Percentiles rank a stretch among this genome's conserved stretches.
Evolutionary conservation across 306 rosid genomes (phyloP).

Genomic region (Cucumis melo): DNA sequence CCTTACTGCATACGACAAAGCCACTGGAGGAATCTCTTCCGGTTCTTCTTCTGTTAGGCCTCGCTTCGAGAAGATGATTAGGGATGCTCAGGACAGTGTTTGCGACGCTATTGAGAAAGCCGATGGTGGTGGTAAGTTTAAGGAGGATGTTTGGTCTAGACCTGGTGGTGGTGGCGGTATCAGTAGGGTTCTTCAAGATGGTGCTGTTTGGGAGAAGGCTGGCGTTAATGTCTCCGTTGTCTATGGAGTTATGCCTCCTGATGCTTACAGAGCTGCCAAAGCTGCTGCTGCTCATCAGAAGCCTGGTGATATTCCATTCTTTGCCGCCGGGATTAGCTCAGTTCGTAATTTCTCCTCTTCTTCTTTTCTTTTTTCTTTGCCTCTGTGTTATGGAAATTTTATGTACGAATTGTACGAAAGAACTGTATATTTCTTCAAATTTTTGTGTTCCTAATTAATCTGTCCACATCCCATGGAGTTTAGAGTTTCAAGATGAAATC

Average conservation of each 20-base stretch:
- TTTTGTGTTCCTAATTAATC: neutral
- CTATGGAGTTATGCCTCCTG: slow-evolving; percentile 95
- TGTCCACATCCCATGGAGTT: too few species aligned
- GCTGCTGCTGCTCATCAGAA: slow-evolving; percentile 41
- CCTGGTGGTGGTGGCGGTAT: slow-evolving; percentile 98
- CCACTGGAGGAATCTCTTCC: slow-evolving; percentile 14
- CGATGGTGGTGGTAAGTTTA: slow-evolving; percentile 68
- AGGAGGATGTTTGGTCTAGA: slow-evolving; percentile 96
- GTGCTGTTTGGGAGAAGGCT: slow-evolving; percentile 94
- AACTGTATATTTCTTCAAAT: neutral
- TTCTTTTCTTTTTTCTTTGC: neutral
- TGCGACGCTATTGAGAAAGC: slow-evolving; percentile 64
- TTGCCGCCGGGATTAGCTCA: slow-evolving; percentile 95
- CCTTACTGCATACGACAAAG: slow-evolving; percentile 41
- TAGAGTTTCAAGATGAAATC: neutral
- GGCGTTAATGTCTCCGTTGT: slow-evolving; percentile 96
- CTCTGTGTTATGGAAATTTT: neutral
- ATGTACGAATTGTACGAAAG: too few species aligned
- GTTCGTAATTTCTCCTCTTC: slow-evolving; percentile 24
- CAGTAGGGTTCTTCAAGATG: slow-evolving; percentile 89
- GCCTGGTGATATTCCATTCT: slow-evolving; percentile 83
- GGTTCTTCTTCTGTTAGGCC: slow-evolving; percentile 43
- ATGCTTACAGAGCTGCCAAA: slow-evolving; percentile 92
- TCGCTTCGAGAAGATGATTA: slow-evolving; percentile 92
- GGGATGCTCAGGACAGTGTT: slow-evolving; percentile 79